Percentiles rank a stretch among this genome's conserved stretches.
phyloP scores from a whole-genome alignment of 2,329 filamentous ascomycete species.

The Leptosphaerulina australis region DNA sequence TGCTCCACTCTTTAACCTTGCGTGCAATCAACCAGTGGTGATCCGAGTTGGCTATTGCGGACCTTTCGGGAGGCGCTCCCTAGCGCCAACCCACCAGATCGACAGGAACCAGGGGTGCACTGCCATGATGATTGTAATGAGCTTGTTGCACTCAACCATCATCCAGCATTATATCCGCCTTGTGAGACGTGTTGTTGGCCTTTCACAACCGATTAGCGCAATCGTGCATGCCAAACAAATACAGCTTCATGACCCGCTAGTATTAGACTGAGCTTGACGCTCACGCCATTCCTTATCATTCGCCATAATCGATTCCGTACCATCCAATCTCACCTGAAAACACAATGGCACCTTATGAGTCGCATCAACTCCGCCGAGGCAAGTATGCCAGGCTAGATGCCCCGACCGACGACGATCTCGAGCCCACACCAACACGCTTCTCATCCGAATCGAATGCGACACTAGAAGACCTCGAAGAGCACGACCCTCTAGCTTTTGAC shows the following conservation, averaged over 20 bases:
- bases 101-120: slow-evolving; percentile 17
- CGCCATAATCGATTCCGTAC: not conserved
- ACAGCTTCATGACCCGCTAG: slow-evolving; percentile 18
- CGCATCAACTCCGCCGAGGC: slow-evolving; percentile 45
- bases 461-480: slow-evolving; percentile 53
- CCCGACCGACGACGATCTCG: slow-evolving; percentile 37
- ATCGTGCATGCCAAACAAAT: slow-evolving; percentile 6
- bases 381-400: slow-evolving; percentile 48
- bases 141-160: not conserved
- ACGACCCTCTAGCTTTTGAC: slow-evolving; percentile 54
- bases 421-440: slow-evolving; percentile 43
- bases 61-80: slow-evolving; percentile 3
- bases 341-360: slow-evolving; percentile 38
- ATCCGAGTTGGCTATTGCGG: not conserved
- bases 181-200: not conserved
- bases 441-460: slow-evolving; percentile 47
- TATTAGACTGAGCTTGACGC: slow-evolving; percentile 16
- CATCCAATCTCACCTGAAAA: not conserved
- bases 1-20: slow-evolving; percentile 5
- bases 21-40: not conserved
- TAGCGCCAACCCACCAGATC: slow-evolving; percentile 9
- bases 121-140: slow-evolving; percentile 1
- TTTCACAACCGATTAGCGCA: not conserved
- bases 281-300: slow-evolving; percentile 7
- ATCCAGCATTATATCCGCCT: not conserved